phyloP scores from a whole-genome alignment of 768 basidiomycete species.

The Suillus occidentalis region DNA sequence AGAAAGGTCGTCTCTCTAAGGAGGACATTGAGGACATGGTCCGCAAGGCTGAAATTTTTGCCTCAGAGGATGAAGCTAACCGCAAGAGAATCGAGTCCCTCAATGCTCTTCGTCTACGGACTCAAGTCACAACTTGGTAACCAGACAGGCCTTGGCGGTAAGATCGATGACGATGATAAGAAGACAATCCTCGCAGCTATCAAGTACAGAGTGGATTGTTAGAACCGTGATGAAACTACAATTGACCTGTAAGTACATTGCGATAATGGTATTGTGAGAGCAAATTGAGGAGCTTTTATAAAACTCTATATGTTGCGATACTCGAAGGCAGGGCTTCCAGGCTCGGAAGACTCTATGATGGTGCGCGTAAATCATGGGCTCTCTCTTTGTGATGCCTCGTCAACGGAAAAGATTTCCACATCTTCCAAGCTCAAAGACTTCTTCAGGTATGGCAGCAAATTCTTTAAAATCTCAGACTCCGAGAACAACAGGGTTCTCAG shows the following conservation, averaged over 20 bases:
- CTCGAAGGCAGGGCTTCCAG: conserved; percentile 82
- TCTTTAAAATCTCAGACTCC: conserved; percentile 68
- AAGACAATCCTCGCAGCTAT: conserved; percentile 76
- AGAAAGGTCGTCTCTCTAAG: conserved; percentile 87
- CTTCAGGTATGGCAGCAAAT: conserved; percentile 79
- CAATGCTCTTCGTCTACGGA: conserved; percentile 79
- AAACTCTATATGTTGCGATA: conserved; percentile 70
- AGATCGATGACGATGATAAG: conserved; percentile 79
- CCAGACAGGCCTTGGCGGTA: conserved; percentile 88
- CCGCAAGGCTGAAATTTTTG: no score
- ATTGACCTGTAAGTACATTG: background rate
- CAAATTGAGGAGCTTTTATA: conserved; percentile 25
- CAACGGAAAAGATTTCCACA: conserved; percentile 68
- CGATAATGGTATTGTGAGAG: background rate
- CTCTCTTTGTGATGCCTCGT: conserved; percentile 59
- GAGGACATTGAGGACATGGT: conserved; percentile 97
- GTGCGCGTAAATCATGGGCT: conserved; percentile 59
- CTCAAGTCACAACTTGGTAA: conserved; percentile 87
- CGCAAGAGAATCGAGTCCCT: conserved; percentile 85
- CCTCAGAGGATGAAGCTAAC: no score
- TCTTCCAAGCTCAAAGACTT: conserved; percentile 69
- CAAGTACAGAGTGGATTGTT: conserved; percentile 88
- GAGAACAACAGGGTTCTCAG: conserved; percentile 81
- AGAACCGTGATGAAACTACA: background rate
- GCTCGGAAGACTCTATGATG: conserved; percentile 85